Evolutionary conservation across 176 grass and related monocot species (phyloP), one percentile per base, ranked within the genome.

Genomic region (Cenchrus purpureus): DNA sequence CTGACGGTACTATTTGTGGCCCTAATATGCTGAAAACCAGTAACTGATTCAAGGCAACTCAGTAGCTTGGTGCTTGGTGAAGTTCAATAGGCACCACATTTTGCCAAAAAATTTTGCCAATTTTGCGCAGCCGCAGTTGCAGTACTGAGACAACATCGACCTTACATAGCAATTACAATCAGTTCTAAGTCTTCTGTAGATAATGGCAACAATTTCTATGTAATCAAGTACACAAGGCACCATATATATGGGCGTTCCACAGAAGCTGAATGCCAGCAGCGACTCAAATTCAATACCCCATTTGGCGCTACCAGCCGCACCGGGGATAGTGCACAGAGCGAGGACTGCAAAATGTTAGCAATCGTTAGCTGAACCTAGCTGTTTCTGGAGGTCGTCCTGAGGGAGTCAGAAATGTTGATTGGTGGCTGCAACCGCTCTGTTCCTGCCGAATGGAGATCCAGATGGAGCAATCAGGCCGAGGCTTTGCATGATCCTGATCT

Each of bases 401-500:
- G 32, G 4, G 9, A 85, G 12, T 32, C 40, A 52, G 43, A 20
- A 61, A 29, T 74, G 77, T 76, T 8, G 29, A 34, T 4, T 11
- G 10, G 59, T 45, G 50, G 32, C 82, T 55, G 62, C 74, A 63
- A 82, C 45, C 12, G 60, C 74, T 78, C 52, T 58, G 16, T 80
- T 76, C 85, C 37, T 82, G 44, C 44, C 15, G 45, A 92, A 94
- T 73, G 93, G 93, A 37, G 97, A 94, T 51, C 91, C 97, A 63
- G 69, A 54, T 80, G 94, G 97, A 77, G 92, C 91, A 82, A 99
- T 91, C 65, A 94, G 77, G 65, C 56, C 94, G 2, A 99, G 84
- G 76, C 60, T 87, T 83, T 88, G 88, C 97, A 97, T 97, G 49
- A 99, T 92, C 85, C 83, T 88, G 88, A 89, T 81, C 52, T 82